A percentile compares a stretch with the other conserved stretches of the same genome.
phyloP scores from a whole-genome alignment of 2,329 filamentous ascomycete genomes.

The Calonectria multiphialidica region DNA sequence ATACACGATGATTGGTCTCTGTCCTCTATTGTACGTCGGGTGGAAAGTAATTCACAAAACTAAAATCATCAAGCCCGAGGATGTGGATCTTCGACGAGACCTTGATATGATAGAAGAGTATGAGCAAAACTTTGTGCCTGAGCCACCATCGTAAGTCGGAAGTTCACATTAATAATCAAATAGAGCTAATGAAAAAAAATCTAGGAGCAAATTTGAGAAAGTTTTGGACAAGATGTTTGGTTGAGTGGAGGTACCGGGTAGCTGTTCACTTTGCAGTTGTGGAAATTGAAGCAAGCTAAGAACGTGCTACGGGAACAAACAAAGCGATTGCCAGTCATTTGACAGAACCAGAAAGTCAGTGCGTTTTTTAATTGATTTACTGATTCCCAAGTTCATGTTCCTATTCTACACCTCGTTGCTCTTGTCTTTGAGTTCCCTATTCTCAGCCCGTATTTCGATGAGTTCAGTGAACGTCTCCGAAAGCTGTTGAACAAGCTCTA shows the following conservation, averaged over 20 bases:
- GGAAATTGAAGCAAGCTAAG: not conserved
- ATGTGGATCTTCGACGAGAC: conserved; percentile 74
- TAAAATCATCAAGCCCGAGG: conserved; percentile 64
- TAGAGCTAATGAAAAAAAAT: not conserved
- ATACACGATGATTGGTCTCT: conserved; percentile 80
- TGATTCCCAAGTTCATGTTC: too few relatives aligned
- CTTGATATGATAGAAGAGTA: conserved; percentile 78
- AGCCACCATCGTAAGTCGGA: conserved; percentile 63
- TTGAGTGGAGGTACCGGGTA: not conserved
- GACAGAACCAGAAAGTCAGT: too few relatives aligned
- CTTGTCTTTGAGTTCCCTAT: too few relatives aligned
- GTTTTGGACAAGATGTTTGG: conserved; percentile 35
- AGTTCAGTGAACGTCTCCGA: too few relatives aligned
- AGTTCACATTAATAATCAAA: not conserved
- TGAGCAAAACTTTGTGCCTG: conserved; percentile 68
- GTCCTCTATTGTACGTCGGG: conserved; percentile 75
- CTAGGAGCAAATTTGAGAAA: conserved; percentile 35
- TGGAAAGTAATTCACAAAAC: conserved; percentile 81
- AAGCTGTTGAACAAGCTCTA: too few relatives aligned
- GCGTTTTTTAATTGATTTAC: too few relatives aligned
- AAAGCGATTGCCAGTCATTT: too few relatives aligned
- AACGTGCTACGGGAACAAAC: not conserved
- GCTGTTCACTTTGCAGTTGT: not conserved
- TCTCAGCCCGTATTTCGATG: too few relatives aligned
- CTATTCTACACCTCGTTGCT: too few relatives aligned